Evolutionary conservation across 2,329 filamentous ascomycete species (phyloP).

Genomic region (Fusarium staphyleae): DNA sequence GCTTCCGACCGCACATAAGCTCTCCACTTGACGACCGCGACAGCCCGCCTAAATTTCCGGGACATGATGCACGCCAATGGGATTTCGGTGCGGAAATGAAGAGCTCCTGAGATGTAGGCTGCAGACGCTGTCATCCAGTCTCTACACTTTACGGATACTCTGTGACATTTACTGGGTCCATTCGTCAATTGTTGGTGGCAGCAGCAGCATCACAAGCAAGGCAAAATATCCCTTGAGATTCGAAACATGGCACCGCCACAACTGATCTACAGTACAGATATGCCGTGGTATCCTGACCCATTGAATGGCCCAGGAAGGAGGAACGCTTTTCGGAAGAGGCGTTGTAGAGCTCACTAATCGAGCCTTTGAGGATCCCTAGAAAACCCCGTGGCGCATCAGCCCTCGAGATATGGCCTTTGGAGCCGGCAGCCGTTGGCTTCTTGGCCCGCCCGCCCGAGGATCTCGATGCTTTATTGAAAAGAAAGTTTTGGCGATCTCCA

Average conservation of each 20-base stretch:
- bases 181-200: neutral
- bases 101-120: constrained; percentile 8
- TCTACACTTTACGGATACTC: too few species aligned
- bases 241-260: constrained; percentile 1
- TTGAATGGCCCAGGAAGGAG: neutral
- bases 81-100: constrained; percentile 2
- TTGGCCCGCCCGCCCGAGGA: constrained; percentile 15
- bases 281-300: constrained; percentile 1
- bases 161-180: neutral
- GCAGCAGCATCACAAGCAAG: neutral
- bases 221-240: neutral
- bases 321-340: constrained; percentile 5
- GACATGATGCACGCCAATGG: constrained; percentile 11
- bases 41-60: neutral
- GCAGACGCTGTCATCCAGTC: constrained; percentile 1
- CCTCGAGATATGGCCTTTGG: constrained; percentile 8
- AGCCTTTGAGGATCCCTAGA: constrained; percentile 14
- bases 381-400: constrained; percentile 20
- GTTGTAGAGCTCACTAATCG: constrained; percentile 4
- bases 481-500: constrained; percentile 7
- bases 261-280: neutral
- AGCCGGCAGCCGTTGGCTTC: constrained; percentile 1
- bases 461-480: constrained; percentile 6
- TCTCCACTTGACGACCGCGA: constrained; percentile 18
- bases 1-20: constrained; percentile 14